Evolutionary conservation across 495 filamentous ascomycete genomes (phyloP).

Genomic region (Hypomontagnella submonticulosa): DNA sequence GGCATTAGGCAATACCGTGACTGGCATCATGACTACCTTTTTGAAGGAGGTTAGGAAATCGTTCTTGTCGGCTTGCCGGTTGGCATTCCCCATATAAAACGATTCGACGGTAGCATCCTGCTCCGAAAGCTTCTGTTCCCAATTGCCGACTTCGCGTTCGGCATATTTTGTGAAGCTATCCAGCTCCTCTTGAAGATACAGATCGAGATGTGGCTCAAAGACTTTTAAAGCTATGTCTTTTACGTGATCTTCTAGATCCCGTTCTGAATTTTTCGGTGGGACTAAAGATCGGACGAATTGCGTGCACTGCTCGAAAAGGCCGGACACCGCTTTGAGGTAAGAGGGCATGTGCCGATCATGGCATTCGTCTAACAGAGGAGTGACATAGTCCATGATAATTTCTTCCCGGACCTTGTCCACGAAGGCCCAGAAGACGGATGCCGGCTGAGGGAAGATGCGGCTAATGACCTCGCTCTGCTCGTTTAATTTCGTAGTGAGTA

Average conservation of each 20-base stretch:
- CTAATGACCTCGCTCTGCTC: constrained; percentile 87
- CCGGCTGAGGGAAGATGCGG: constrained; percentile 81
- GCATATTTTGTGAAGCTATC: constrained; percentile 81
- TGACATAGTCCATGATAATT: constrained; percentile 87
- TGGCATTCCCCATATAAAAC: constrained; percentile 94
- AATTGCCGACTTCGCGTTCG: constrained; percentile 79
- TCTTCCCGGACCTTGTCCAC: constrained; percentile 85
- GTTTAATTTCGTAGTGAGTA: constrained; percentile 76
- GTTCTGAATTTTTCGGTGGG: constrained; percentile 58
- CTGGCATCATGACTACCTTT: constrained; percentile 99
- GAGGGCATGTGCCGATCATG: constrained; percentile 78
- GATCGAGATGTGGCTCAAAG: constrained; percentile 91
- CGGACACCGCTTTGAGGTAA: constrained; percentile 87
- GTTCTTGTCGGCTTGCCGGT: constrained; percentile 91
- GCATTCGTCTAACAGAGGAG: constrained; percentile 87
- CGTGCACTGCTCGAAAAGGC: constrained; percentile 85
- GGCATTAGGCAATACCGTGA: constrained; percentile 82
- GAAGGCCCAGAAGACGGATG: constrained; percentile 79
- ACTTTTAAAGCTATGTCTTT: constrained; percentile 72
- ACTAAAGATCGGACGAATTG: constrained; percentile 76
- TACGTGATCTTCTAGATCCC: constrained; percentile 53
- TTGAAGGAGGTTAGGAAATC: constrained; percentile 98
- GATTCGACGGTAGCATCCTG: constrained; percentile 92
- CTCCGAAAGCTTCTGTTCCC: constrained; percentile 91
- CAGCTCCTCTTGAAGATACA: constrained; percentile 93